Evolutionary conservation across 768 basidiomycete genomes (phyloP).

Genomic region (Saitozyma podzolica): DNA sequence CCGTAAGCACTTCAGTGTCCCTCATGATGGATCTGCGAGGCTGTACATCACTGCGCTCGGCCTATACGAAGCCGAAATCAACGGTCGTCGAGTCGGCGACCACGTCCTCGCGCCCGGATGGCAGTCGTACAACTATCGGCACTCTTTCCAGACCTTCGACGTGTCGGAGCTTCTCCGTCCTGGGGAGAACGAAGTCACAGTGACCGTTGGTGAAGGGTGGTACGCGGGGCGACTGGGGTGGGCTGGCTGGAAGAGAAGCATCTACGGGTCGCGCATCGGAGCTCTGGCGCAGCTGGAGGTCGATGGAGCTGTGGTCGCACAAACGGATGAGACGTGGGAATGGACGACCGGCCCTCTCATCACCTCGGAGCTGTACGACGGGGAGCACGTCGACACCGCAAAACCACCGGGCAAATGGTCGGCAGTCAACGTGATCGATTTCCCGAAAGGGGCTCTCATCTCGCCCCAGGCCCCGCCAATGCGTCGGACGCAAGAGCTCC

Average conservation of each 20-base stretch:
- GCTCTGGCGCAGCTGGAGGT: slow-evolving; percentile 34
- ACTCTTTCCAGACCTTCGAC: slow-evolving; percentile 38
- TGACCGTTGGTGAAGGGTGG: slow-evolving; percentile 24
- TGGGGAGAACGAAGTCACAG: slow-evolving; percentile 20
- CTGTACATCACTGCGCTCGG: slow-evolving; percentile 41
- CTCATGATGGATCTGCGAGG: slow-evolving; percentile 1
- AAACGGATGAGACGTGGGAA: slow-evolving; percentile 22
- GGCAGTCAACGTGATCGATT: slow-evolving; percentile 3
- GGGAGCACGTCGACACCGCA: slow-evolving; percentile 22
- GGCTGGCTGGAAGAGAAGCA: slow-evolving; percentile 6
- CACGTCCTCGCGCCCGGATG: slow-evolving; percentile 43
- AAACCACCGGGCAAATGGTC: neutral
- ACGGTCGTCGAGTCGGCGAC: slow-evolving; percentile 31
- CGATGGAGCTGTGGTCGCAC: slow-evolving; percentile 14
- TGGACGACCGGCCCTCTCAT: slow-evolving; percentile 26
- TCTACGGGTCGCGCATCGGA: slow-evolving; percentile 33
- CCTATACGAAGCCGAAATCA: slow-evolving; percentile 32
- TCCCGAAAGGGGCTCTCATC: slow-evolving; percentile 20
- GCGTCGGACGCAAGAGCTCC: slow-evolving; percentile 14
- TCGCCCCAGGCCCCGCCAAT: slow-evolving; percentile 35
- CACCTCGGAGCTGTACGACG: slow-evolving; percentile 27
- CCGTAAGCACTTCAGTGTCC: slow-evolving; percentile 15
- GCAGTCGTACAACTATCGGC: slow-evolving; percentile 38
- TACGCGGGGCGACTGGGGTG: slow-evolving; percentile 16
- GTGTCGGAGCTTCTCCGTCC: slow-evolving; percentile 1